Evolutionary conservation across 225 moss, liverwort and hornwort species (phyloP).

Genomic region (Polytrichum formosum): DNA sequence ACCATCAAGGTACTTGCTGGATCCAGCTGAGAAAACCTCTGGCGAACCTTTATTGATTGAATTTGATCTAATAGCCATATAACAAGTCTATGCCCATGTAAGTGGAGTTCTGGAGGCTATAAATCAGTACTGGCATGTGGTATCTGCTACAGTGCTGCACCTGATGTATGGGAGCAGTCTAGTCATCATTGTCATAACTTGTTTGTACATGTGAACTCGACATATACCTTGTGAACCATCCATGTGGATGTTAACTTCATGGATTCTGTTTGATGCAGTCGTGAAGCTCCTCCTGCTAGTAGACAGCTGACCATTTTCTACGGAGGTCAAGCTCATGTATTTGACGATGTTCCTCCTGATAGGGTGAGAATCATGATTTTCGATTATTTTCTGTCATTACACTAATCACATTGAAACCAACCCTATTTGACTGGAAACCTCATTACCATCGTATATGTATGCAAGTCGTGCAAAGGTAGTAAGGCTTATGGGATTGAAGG

Average conservation of each 20-base stretch:
- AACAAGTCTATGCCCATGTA: not conserved
- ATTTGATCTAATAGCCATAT: not conserved
- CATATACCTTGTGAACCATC: too few species aligned
- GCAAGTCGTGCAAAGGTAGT: not conserved
- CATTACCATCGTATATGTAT: not conserved
- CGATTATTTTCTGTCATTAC: too few species aligned
- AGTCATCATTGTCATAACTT: too few species aligned
- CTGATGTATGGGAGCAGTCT: too few species aligned
- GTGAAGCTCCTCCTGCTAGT: conserved; percentile 70
- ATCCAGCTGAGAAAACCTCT: not conserved
- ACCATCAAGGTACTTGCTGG: conserved; percentile 54
- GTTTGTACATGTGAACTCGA: too few species aligned
- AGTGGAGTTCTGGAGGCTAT: not conserved
- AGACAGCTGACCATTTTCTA: conserved; percentile 97
- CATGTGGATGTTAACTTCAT: too few species aligned
- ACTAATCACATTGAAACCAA: not conserved
- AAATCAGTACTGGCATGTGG: not conserved
- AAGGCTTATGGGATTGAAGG: not conserved
- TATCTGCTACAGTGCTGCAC: conserved; percentile 1
- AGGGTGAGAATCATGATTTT: conserved; percentile 51
- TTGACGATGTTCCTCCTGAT: conserved; percentile 91
- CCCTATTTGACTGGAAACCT: not conserved
- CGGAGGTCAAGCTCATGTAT: conserved; percentile 96
- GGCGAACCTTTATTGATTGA: not conserved
- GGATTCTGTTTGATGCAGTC: conserved; percentile 34